phyloP scores from a whole-genome alignment of 192 early-diverging fungal genomes.

The Umbelopsis vinacea region DNA sequence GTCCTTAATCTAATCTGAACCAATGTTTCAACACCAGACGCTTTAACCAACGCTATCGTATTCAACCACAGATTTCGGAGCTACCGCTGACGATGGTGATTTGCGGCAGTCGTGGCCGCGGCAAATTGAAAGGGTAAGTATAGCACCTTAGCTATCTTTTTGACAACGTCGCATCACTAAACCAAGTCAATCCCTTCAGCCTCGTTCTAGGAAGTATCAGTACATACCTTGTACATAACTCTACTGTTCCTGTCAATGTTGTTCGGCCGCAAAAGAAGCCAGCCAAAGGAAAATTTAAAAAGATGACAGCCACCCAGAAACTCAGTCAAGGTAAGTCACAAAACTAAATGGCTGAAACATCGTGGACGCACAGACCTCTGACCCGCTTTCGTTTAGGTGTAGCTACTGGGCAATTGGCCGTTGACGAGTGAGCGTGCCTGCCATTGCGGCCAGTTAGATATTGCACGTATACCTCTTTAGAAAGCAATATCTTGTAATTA shows the following conservation, averaged over 20 bases:
- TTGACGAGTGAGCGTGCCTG: conserved; percentile 9
- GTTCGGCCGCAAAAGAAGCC: conserved; percentile 46
- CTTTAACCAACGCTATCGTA: background rate
- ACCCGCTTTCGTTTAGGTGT: background rate
- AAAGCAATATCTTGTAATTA: background rate
- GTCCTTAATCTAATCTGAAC: background rate
- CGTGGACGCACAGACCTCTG: conserved; percentile 6
- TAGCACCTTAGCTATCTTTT: background rate
- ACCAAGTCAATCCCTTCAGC: conserved; percentile 23
- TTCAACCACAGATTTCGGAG: conserved; percentile 45
- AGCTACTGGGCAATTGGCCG: background rate
- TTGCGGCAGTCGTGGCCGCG: conserved; percentile 50
- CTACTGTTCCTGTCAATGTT: conserved; percentile 55
- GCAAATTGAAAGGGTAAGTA: conserved; percentile 48
- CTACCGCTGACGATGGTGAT: conserved; percentile 49
- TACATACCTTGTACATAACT: conserved; percentile 59
- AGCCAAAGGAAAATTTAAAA: conserved; percentile 41
- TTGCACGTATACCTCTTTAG: background rate
- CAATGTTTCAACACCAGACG: background rate
- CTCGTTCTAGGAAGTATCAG: conserved; percentile 55
- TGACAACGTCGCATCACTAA: background rate
- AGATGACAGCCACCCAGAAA: conserved; percentile 20
- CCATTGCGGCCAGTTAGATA: background rate
- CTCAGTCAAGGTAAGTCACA: conserved; percentile 40
- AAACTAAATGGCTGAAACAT: background rate